Evolutionary conservation across 306 rosid species (phyloP).

Genomic region (Prunus kanzakura): DNA sequence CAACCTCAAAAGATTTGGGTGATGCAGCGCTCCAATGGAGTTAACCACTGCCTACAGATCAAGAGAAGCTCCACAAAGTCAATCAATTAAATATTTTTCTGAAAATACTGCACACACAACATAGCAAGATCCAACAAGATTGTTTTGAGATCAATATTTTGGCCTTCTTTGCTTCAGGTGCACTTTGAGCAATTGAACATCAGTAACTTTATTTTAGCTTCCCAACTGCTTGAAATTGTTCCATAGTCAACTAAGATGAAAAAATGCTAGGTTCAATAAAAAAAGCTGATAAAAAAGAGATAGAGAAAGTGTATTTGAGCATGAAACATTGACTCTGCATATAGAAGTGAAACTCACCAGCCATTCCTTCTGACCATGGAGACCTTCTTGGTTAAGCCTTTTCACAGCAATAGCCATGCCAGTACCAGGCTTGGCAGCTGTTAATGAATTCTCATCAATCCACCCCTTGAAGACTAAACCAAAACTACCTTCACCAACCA

Average conservation of each 20-base stretch:
- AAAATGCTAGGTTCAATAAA: not conserved
- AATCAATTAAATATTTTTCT: conserved; percentile 13
- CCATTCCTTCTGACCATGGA: conserved; percentile 98
- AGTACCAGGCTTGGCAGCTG: conserved; percentile 75
- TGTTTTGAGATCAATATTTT: not conserved
- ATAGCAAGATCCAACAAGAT: not conserved
- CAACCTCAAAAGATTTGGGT: conserved; percentile 79
- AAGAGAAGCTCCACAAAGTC: conserved; percentile 17
- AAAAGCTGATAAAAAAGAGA: not conserved
- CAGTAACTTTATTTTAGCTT: not conserved
- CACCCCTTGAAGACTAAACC: conserved; percentile 95
- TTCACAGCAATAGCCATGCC: conserved; percentile 89
- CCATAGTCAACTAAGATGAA: not conserved
- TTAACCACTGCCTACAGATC: conserved; percentile 75
- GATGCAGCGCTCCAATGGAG: conserved; percentile 84
- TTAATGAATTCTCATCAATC: conserved; percentile 77
- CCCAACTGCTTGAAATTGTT: not conserved
- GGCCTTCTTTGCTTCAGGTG: not conserved
- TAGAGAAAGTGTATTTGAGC: not conserved
- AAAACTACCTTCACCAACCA: conserved; percentile 95
- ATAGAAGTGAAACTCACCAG: conserved; percentile 64
- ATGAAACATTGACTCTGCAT: not conserved
- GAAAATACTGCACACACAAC: conserved; percentile 4
- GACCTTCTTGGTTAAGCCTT: conserved; percentile 92
- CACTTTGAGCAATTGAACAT: not conserved